phyloP scores from a whole-genome alignment of 495 filamentous ascomycete genomes.

The Pseudotulostoma volvatum region DNA sequence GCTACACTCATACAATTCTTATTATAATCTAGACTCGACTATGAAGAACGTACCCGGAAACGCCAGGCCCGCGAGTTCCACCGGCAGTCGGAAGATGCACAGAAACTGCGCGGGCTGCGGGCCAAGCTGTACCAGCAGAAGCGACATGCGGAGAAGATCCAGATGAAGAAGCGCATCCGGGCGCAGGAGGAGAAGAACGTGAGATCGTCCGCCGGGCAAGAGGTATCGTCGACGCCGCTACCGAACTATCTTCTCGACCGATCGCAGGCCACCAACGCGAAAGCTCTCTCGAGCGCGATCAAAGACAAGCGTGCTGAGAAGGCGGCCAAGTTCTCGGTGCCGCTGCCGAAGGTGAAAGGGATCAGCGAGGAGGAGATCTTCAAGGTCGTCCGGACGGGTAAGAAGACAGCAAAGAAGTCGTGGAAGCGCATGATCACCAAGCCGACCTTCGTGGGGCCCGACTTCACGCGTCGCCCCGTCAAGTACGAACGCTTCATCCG shows the following conservation, averaged over 20 bases:
- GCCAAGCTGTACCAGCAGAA: constrained; percentile 93
- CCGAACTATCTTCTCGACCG: constrained; percentile 86
- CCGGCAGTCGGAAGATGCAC: constrained; percentile 68
- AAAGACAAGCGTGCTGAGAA: constrained; percentile 85
- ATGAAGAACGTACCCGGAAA: constrained; percentile 86
- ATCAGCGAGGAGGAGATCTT: constrained; percentile 98
- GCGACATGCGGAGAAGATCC: constrained; percentile 93
- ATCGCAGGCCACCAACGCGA: constrained; percentile 69
- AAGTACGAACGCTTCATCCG: constrained; percentile 85
- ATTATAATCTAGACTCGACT: constrained; percentile 40
- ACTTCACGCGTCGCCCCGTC: constrained; percentile 82
- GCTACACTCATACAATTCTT: background rate
- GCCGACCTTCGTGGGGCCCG: constrained; percentile 73
- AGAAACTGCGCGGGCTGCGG: constrained; percentile 77
- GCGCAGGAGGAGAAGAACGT: constrained; percentile 89
- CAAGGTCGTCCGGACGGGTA: constrained; percentile 91
- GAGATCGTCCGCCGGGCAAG: constrained; percentile 66
- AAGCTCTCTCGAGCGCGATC: constrained; percentile 68
- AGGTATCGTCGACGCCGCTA: constrained; percentile 55
- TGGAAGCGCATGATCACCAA: constrained; percentile 98
- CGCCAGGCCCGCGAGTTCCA: constrained; percentile 73
- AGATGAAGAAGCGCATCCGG: constrained; percentile 94
- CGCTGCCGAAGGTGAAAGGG: constrained; percentile 83
- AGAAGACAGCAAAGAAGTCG: constrained; percentile 57
- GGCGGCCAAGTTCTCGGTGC: constrained; percentile 89